phyloP scores from a whole-genome alignment of 495 filamentous ascomycete species.

The Aspergillus bertholletiae region DNA sequence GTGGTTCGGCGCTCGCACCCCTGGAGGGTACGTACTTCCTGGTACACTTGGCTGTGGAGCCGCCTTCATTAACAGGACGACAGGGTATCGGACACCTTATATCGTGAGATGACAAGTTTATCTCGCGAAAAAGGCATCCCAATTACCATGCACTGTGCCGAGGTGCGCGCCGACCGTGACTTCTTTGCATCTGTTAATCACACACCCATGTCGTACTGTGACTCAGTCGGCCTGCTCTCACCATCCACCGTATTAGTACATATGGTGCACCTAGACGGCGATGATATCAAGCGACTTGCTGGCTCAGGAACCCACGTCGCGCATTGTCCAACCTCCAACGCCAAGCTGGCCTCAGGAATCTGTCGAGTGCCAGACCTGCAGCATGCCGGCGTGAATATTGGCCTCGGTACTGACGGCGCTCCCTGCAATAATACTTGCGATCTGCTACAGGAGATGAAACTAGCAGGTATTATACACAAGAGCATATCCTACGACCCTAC shows the following conservation, averaged over 20 bases:
- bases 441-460: neutral
- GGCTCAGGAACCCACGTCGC: slow-evolving; percentile 42
- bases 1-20: slow-evolving; percentile 50
- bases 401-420: slow-evolving; percentile 47
- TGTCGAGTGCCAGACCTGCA: slow-evolving; percentile 42
- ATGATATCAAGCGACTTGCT: slow-evolving; percentile 36
- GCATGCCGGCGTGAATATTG: slow-evolving; percentile 34
- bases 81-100: slow-evolving; percentile 42
- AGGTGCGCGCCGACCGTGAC: slow-evolving; percentile 34
- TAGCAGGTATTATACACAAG: slow-evolving; percentile 48
- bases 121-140: slow-evolving; percentile 40
- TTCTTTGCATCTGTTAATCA: slow-evolving; percentile 39
- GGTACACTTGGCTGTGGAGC: neutral
- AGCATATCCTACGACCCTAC: slow-evolving; percentile 43
- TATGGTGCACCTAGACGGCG: slow-evolving; percentile 46
- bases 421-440: slow-evolving; percentile 52
- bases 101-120: slow-evolving; percentile 42
- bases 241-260: slow-evolving; percentile 39
- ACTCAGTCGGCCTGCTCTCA: slow-evolving; percentile 36
- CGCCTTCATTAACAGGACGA: neutral
- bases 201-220: slow-evolving; percentile 42
- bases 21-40: slow-evolving; percentile 36
- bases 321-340: slow-evolving; percentile 49
- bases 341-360: slow-evolving; percentile 48
- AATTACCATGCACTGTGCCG: slow-evolving; percentile 41